Percentiles rank a stretch among this genome's conserved stretches.
phyloP scores from a whole-genome alignment of 176 grass and related monocot genomes.

The Triticum urartu region DNA sequence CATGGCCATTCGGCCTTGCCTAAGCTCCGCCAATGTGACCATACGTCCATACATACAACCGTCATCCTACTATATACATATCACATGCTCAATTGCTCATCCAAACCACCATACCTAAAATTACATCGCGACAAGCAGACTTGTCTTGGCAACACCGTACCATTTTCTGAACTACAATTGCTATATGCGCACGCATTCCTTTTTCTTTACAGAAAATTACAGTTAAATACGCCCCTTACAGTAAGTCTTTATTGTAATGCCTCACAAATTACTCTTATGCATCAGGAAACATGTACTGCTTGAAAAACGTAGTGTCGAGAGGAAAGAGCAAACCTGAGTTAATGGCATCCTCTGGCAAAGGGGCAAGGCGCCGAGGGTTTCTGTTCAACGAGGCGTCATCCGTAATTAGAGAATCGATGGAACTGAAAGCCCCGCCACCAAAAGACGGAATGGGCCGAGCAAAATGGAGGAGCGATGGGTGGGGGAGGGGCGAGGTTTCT shows the following conservation, averaged over 20 bases:
- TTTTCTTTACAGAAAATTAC: neutral
- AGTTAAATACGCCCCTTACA: neutral
- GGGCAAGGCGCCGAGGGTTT: conserved; percentile 56
- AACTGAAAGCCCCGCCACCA: conserved; percentile 58
- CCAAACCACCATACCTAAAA: neutral
- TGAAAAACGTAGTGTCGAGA: neutral
- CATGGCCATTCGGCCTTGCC: too few species aligned
- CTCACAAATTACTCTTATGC: too few species aligned
- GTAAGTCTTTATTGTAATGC: too few species aligned
- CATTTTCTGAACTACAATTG: neutral
- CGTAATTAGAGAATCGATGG: conserved; percentile 88
- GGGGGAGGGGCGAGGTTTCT: too few species aligned
- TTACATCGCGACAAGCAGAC: neutral
- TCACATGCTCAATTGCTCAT: neutral
- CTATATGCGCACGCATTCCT: neutral
- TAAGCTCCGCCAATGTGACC: neutral
- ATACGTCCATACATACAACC: neutral
- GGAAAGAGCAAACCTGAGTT: conserved; percentile 65
- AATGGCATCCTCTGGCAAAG: conserved; percentile 68
- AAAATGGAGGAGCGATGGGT: too few species aligned
- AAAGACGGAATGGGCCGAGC: too few species aligned
- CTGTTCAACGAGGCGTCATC: conserved; percentile 72
- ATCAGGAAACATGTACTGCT: neutral
- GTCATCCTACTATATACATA: neutral
- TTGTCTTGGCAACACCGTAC: neutral